phyloP scores from a whole-genome alignment of 208 protist genomes.

The Crithidia thermophila region DNA sequence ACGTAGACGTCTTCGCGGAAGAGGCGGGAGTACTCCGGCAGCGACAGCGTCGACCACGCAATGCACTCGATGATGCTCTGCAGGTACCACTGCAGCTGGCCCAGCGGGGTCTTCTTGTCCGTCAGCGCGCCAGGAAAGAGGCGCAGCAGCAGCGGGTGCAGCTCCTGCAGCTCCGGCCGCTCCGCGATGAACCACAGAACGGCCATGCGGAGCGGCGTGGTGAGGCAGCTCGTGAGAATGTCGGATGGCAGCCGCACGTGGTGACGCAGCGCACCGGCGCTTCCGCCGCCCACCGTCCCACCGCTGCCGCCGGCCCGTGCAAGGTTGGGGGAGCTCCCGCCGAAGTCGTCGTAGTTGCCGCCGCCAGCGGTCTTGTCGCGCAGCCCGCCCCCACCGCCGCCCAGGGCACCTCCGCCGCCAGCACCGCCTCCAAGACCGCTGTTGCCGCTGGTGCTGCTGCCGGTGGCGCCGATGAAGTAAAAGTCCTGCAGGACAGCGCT shows the following conservation, averaged over 20 bases:
- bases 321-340: constrained; percentile 3
- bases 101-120: constrained; percentile 95
- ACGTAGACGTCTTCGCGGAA: constrained; percentile 97
- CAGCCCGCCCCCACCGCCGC: background rate
- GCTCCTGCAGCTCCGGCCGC: constrained; percentile 43
- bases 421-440: too few relatives aligned
- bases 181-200: constrained; percentile 94
- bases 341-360: constrained; percentile 16
- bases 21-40: constrained; percentile 74
- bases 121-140: constrained; percentile 72
- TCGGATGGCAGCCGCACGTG: constrained; percentile 91
- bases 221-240: constrained; percentile 99
- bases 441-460: constrained; percentile 21
- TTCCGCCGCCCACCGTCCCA: background rate
- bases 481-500: constrained; percentile 61
- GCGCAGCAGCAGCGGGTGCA: constrained; percentile 79
- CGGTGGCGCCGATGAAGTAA: constrained; percentile 87
- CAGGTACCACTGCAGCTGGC: constrained; percentile 99
- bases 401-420: too few relatives aligned
- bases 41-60: constrained; percentile 95
- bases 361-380: constrained; percentile 11
- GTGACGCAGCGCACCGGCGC: constrained; percentile 24
- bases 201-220: constrained; percentile 97
- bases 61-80: constrained; percentile 99
- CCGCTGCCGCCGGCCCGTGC: background rate